phyloP scores from a whole-genome alignment of 257 asterid species.

The Gentiana macrophylla region DNA sequence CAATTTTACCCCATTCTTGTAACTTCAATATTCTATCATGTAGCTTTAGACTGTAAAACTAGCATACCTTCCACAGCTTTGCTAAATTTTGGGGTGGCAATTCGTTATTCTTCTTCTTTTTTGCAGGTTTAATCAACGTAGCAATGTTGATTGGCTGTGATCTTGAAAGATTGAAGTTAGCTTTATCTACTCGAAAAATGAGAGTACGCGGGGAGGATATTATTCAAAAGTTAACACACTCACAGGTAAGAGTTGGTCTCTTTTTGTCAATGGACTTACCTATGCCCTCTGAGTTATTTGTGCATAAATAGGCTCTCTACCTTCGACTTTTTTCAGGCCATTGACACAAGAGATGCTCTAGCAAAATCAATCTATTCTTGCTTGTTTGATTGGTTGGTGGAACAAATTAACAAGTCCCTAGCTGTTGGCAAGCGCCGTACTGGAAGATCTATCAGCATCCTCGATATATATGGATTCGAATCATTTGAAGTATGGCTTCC shows the following conservation, averaged over 20 bases:
- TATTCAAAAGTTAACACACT: conserved; percentile 66
- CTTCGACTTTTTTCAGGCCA: conserved; percentile 49
- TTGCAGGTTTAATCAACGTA: conserved; percentile 63
- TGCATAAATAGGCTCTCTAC: conserved; percentile 3
- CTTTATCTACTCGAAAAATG: conserved; percentile 91
- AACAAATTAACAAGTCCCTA: conserved; percentile 86
- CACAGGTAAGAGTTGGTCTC: conserved; percentile 43
- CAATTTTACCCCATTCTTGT: too few species aligned
- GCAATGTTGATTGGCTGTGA: conserved; percentile 72
- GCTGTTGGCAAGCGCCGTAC: conserved; percentile 93
- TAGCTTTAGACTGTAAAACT: neutral
- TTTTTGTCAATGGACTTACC: neutral
- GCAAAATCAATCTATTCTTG: conserved; percentile 92
- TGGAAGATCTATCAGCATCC: conserved; percentile 95
- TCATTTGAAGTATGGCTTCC: conserved; percentile 66
- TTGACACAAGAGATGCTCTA: conserved; percentile 87
- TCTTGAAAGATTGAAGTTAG: conserved; percentile 56
- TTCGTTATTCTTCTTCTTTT: conserved; percentile 4
- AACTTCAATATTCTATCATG: too few species aligned
- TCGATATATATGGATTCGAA: conserved; percentile 97
- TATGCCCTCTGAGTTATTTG: neutral
- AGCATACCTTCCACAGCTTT: neutral
- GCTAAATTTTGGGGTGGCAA: neutral
- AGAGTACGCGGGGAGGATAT: conserved; percentile 74
- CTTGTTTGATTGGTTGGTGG: conserved; percentile 96